These are phyloP conservation scores for Fusarium subglutinans DNA, from an alignment of 2,329 filamentous ascomycete species.

Conservation along the genomic window DNA sequence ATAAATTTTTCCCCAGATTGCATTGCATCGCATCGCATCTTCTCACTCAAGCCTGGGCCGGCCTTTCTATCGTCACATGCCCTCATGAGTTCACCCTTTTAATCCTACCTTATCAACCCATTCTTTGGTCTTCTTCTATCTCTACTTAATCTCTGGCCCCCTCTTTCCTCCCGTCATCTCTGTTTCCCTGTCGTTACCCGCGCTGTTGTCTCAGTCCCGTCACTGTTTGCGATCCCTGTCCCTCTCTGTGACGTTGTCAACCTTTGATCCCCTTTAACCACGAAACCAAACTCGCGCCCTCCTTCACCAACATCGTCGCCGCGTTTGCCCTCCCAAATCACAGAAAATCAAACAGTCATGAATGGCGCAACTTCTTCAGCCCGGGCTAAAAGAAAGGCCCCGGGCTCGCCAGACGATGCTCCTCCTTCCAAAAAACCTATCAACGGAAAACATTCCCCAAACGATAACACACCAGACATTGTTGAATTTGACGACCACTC, in stretches of 20 bases:
- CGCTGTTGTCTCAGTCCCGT: constrained; percentile 21
- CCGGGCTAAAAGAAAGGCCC: constrained; percentile 63
- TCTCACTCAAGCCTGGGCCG: neutral
- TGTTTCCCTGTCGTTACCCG: constrained; percentile 42
- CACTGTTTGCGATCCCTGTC: constrained; percentile 34
- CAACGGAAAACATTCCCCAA: constrained; percentile 61
- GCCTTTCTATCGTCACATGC: constrained; percentile 45
- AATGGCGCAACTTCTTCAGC: constrained; percentile 53
- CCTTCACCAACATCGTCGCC: constrained; percentile 9
- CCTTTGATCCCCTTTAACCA: constrained; percentile 21
- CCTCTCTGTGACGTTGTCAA: constrained; percentile 23
- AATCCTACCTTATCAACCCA: constrained; percentile 11
- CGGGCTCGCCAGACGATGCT: constrained; percentile 51
- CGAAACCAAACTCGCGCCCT: neutral
- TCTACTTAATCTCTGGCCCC: constrained; percentile 21
- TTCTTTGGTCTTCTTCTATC: constrained; percentile 10
- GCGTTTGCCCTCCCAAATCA: constrained; percentile 1
- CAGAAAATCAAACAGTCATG: constrained; percentile 47
- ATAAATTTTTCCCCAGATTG: constrained; percentile 42
- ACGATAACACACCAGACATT: constrained; percentile 60
- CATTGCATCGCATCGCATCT: constrained; percentile 34
- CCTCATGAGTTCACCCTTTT: constrained; percentile 38
- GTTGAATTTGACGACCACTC: constrained; percentile 53
- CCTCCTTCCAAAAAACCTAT: constrained; percentile 49
- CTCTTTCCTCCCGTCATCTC: constrained; percentile 14